phyloP scores from a whole-genome alignment of 176 grass and related monocot genomes.

The Eragrostis nindensis region DNA sequence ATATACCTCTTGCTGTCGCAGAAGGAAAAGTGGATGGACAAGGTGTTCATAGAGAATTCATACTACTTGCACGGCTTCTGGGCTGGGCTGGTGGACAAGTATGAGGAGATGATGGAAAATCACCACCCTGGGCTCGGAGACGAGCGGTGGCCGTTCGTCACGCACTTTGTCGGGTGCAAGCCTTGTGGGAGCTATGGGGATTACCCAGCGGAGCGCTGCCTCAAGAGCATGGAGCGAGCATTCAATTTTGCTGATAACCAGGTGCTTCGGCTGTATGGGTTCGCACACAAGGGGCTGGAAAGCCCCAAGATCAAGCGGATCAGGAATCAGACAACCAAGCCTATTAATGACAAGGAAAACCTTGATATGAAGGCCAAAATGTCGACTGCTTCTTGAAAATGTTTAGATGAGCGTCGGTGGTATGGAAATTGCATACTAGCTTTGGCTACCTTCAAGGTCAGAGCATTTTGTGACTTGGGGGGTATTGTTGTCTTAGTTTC shows the following conservation, averaged over 20 bases:
- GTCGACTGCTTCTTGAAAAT: conserved; percentile 42
- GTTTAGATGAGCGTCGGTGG: conserved; percentile 2
- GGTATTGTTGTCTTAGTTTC: conserved; percentile 41
- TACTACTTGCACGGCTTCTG: conserved; percentile 98
- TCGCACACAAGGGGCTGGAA: conserved; percentile 63
- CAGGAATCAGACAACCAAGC: conserved; percentile 65
- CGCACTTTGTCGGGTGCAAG: conserved; percentile 95
- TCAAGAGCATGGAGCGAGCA: conserved; percentile 90
- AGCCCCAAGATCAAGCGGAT: conserved; percentile 78
- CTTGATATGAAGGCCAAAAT: conserved; percentile 73
- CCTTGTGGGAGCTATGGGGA: conserved; percentile 93
- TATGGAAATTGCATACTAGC: conserved; percentile 37
- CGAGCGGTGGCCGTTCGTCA: conserved; percentile 91
- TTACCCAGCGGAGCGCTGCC: conserved; percentile 82
- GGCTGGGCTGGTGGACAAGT: conserved; percentile 85
- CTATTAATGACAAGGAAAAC: conserved; percentile 66
- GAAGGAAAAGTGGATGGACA: conserved; percentile 78
- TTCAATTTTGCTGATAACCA: conserved; percentile 97
- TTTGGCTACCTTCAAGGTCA: conserved; percentile 48
- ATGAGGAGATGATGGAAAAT: conserved; percentile 97
- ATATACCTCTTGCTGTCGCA: conserved; percentile 93
- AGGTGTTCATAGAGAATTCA: conserved; percentile 86
- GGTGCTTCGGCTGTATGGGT: conserved; percentile 80
- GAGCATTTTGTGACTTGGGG: conserved; percentile 52
- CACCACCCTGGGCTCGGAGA: conserved; percentile 84